Conservation (phyloP, 176 grass and related monocot genomes). For the Rhipidocladum racemiflorum region DNA sequence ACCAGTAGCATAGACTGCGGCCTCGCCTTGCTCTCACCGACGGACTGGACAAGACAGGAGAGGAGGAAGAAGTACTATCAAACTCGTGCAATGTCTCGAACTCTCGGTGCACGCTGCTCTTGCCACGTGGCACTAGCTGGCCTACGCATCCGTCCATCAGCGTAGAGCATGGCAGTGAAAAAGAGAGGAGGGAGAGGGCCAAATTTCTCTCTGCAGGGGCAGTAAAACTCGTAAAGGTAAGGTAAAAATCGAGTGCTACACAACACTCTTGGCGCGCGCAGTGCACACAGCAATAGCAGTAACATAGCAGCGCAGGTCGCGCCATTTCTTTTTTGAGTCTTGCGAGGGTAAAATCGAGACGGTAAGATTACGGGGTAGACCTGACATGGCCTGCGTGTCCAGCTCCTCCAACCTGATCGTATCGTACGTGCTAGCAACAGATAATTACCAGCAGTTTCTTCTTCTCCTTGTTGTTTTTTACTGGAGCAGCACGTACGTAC, state of each 20-base stretch:
- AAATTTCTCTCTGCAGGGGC: background rate
- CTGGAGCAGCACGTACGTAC: background rate
- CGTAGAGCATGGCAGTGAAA: background rate
- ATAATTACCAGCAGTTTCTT: no score
- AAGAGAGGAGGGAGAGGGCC: background rate
- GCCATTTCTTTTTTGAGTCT: conserved; percentile 14
- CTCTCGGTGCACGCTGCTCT: background rate
- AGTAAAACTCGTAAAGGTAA: background rate
- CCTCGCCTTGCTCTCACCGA: background rate
- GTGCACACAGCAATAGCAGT: background rate
- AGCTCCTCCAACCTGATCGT: background rate
- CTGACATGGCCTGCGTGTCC: background rate
- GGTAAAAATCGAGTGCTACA: conserved; percentile 14
- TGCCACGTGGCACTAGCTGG: conserved; percentile 13
- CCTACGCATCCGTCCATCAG: background rate
- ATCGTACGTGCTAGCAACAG: background rate
- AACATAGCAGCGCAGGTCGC: background rate
- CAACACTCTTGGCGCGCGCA: background rate
- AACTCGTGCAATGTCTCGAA: background rate
- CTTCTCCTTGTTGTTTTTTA: background rate
- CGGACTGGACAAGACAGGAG: background rate
- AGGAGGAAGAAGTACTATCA: background rate
- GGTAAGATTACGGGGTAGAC: conserved; percentile 18
- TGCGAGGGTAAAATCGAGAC: conserved; percentile 9
- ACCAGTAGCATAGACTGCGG: background rate